Percentiles rank a stretch among this genome's conserved stretches.
Conservation (phyloP, 2,329 filamentous ascomycete species). For the Sporothrix globosa region DNA sequence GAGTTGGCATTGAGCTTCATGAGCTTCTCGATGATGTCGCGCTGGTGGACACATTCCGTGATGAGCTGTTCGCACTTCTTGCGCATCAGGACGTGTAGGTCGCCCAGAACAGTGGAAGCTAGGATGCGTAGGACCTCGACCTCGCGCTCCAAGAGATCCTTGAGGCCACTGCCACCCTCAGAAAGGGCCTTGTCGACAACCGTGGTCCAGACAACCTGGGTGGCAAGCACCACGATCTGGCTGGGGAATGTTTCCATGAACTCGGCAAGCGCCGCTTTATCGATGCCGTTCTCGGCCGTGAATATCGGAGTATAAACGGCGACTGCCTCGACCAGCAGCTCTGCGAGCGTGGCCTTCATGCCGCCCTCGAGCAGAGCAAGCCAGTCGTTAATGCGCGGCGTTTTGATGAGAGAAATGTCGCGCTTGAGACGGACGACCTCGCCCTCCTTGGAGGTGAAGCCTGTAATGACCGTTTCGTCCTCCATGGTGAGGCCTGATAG, state of each 20-base stretch:
- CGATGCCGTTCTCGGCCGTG: constrained; percentile 68
- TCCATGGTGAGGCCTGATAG: constrained; percentile 88
- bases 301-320: constrained; percentile 81
- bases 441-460: constrained; percentile 93
- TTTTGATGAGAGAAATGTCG: constrained; percentile 89
- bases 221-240: constrained; percentile 92
- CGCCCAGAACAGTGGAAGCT: constrained; percentile 84
- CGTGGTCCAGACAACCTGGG: constrained; percentile 91
- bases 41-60: constrained; percentile 97
- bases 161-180: constrained; percentile 62
- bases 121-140: constrained; percentile 83
- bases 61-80: constrained; percentile 99
- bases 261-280: constrained; percentile 69
- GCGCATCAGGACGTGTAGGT: constrained; percentile 81
- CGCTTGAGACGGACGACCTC: constrained; percentile 86
- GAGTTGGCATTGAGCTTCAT: constrained; percentile 73
- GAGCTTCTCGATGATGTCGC: constrained; percentile 88
- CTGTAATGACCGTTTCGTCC: constrained; percentile 84
- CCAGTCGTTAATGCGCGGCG: constrained; percentile 98
- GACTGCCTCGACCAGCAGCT: constrained; percentile 84
- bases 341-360: constrained; percentile 93
- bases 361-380: constrained; percentile 86
- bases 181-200: constrained; percentile 77
- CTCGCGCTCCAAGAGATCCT: constrained; percentile 75
- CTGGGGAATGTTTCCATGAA: constrained; percentile 86